These are phyloP conservation scores for Plectosphaerella plurivora DNA, from an alignment of 2,329 filamentous ascomycete genomes.

Conservation along the genomic window DNA sequence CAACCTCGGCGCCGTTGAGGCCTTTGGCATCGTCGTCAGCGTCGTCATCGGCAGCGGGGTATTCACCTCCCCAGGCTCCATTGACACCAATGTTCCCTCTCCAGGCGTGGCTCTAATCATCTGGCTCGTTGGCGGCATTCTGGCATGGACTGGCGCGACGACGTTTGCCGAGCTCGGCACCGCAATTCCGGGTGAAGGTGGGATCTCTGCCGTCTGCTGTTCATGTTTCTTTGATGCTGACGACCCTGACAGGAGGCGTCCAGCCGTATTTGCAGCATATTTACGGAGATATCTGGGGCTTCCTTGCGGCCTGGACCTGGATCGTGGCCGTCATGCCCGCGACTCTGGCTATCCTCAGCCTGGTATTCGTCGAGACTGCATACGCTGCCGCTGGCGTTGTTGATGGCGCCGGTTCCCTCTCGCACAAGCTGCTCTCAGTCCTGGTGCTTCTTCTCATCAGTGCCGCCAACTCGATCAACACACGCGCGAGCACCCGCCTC, in stretches of 20 bases:
- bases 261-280: conserved; percentile 59
- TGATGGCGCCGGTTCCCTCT: conserved; percentile 33
- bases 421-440: conserved; percentile 48
- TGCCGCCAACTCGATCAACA: conserved; percentile 52
- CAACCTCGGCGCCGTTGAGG: conserved; percentile 42
- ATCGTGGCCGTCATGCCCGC: conserved; percentile 61
- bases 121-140: conserved; percentile 56
- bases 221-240: conserved; percentile 22
- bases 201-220: conserved; percentile 19
- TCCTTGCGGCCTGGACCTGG: conserved; percentile 62
- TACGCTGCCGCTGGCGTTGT: conserved; percentile 47
- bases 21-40: conserved; percentile 57
- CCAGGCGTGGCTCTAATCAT: conserved; percentile 53
- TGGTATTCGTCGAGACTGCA: conserved; percentile 59
- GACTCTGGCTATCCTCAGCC: conserved; percentile 58
- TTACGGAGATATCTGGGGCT: conserved; percentile 57
- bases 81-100: conserved; percentile 60
- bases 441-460: conserved; percentile 40
- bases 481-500: conserved; percentile 47
- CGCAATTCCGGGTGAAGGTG: conserved; percentile 54
- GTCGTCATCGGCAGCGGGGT: conserved; percentile 62
- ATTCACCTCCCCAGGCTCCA: conserved; percentile 59
- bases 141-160: conserved; percentile 60
- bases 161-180: conserved; percentile 61
- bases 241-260: conserved; percentile 37